Evolutionary conservation across 1,139 yeast species (phyloP).

Genomic region (Taiozyma sp.): DNA sequence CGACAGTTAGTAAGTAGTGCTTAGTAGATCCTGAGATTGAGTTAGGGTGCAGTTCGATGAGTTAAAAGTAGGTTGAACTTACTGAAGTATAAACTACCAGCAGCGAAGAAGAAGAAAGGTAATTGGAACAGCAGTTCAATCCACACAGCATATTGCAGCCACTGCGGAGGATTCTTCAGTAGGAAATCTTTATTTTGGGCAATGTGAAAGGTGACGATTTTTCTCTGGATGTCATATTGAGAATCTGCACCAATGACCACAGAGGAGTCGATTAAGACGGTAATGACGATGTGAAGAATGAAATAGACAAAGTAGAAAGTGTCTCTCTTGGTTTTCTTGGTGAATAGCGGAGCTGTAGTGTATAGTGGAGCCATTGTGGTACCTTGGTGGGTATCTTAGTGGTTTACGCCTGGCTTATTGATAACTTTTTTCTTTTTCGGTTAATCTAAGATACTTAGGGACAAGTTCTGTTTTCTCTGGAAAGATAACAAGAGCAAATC

Average conservation of each 20-base stretch:
- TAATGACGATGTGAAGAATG: constrained; percentile 64
- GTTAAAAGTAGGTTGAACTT: neutral
- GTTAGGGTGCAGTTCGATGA: neutral
- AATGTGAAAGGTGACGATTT: constrained; percentile 53
- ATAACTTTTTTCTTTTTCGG: neutral
- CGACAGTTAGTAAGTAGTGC: constrained; percentile 45
- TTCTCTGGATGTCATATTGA: constrained; percentile 42
- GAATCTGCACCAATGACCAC: constrained; percentile 55
- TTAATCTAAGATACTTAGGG: neutral
- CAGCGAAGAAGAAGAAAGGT: constrained; percentile 61
- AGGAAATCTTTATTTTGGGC: constrained; percentile 64
- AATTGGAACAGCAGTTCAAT: constrained; percentile 70
- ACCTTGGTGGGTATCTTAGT: neutral
- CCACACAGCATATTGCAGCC: constrained; percentile 69
- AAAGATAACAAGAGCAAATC: neutral
- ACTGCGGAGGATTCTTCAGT: constrained; percentile 48
- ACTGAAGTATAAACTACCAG: constrained; percentile 15
- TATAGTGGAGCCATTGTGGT: neutral
- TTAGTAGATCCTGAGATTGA: constrained; percentile 20
- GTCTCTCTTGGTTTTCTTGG: constrained; percentile 31
- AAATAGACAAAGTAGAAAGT: constrained; percentile 46
- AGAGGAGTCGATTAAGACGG: constrained; percentile 68
- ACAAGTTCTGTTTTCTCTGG: neutral
- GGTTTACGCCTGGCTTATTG: neutral
- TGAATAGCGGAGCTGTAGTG: constrained; percentile 12